A percentile compares a stretch with the other conserved stretches of the same genome.
Conservation (phyloP, 768 basidiomycete genomes). For the Hemileccinum rubropunctum region DNA sequence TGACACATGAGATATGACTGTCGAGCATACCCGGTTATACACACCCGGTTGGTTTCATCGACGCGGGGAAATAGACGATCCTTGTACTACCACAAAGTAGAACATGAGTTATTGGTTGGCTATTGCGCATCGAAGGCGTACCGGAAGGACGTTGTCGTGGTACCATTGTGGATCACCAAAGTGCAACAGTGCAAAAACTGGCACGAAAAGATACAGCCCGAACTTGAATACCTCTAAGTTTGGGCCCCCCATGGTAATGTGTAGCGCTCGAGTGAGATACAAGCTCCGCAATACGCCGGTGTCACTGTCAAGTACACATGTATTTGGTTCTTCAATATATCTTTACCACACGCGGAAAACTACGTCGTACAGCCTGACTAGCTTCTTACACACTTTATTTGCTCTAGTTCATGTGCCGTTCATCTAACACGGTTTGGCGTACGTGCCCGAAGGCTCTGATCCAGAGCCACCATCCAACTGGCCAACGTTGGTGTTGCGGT, state of each 20-base stretch:
- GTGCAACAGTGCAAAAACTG: slow-evolving; percentile 75
- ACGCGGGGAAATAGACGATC: slow-evolving; percentile 67
- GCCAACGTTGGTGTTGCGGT: slow-evolving; percentile 36
- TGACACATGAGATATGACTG: slow-evolving; percentile 10
- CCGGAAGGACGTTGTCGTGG: slow-evolving; percentile 69
- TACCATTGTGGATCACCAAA: slow-evolving; percentile 92
- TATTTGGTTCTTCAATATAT: not conserved
- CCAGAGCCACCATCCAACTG: slow-evolving; percentile 48
- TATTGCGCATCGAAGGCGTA: slow-evolving; percentile 32
- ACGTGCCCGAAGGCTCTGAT: slow-evolving; percentile 55
- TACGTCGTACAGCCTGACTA: not conserved
- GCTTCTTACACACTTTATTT: not conserved
- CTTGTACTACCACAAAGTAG: slow-evolving; percentile 55
- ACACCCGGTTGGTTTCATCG: slow-evolving; percentile 53
- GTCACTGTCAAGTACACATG: no score
- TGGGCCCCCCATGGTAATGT: slow-evolving; percentile 59
- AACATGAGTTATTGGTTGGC: slow-evolving; percentile 1
- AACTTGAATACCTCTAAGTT: slow-evolving; percentile 93
- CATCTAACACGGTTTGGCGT: slow-evolving; percentile 59
- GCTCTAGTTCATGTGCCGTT: not conserved
- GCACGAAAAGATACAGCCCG: slow-evolving; percentile 80
- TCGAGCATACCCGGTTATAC: slow-evolving; percentile 5
- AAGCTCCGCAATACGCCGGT: not conserved
- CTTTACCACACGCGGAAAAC: not conserved
- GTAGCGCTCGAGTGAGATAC: not conserved